Percentiles rank a stretch among this genome's conserved stretches.
Evolutionary conservation across 2,329 filamentous ascomycete genomes (phyloP).

Genomic region (Microdochium trichocladiopsis): DNA sequence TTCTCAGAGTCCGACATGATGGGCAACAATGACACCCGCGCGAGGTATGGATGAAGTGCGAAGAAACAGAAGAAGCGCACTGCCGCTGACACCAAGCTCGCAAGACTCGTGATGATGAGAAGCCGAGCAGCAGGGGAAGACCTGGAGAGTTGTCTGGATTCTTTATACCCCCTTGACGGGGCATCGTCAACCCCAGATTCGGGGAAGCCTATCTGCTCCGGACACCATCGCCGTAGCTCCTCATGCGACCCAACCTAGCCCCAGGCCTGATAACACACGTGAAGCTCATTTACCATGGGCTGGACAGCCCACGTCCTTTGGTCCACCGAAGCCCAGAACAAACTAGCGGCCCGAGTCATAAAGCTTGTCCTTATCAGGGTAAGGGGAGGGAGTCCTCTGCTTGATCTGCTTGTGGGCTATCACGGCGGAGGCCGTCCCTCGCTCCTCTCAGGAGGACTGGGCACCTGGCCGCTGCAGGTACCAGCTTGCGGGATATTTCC

Average conservation of each 20-base stretch:
- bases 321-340: neutral
- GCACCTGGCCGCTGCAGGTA: neutral
- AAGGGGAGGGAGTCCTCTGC: neutral
- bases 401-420: neutral
- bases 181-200: neutral
- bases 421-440: neutral
- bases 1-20: conserved; percentile 19
- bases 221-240: neutral
- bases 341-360: neutral
- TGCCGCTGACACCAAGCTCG: too few species aligned
- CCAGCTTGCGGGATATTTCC: neutral
- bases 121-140: neutral
- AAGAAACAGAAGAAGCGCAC: neutral
- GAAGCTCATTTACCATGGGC: neutral
- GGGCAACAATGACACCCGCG: neutral
- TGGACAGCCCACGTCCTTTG: neutral
- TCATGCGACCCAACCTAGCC: neutral
- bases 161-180: neutral
- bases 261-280: neutral
- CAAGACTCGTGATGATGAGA: neutral
- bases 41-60: neutral
- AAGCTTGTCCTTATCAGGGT: neutral
- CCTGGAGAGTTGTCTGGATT: neutral
- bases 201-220: neutral
- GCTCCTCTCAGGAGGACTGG: neutral